A percentile compares a stretch with the other conserved stretches of the same genome.
Conservation (phyloP, 2,329 filamentous ascomycete genomes). For the Hymenoscyphus infarciens region DNA sequence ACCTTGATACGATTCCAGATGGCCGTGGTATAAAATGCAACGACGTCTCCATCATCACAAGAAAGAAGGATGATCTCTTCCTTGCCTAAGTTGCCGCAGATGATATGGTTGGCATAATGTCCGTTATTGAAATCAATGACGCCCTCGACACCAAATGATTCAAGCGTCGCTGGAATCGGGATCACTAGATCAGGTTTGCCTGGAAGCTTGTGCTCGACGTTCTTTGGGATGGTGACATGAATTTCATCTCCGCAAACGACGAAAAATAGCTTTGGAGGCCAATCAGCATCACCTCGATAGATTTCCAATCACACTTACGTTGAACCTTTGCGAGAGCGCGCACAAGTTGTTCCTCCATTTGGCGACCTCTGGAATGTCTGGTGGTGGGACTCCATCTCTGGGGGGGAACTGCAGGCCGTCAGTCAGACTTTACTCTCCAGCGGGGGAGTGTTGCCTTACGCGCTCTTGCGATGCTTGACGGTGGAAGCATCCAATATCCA, state of each 20-base stretch:
- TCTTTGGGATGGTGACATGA: conserved; percentile 52
- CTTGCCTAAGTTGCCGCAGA: conserved; percentile 64
- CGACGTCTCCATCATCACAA: conserved; percentile 73
- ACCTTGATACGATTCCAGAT: conserved; percentile 16
- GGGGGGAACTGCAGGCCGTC: conserved; percentile 8
- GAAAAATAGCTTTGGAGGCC: conserved; percentile 51
- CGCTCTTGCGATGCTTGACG: conserved; percentile 14
- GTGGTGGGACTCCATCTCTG: neutral
- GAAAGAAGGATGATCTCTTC: conserved; percentile 65
- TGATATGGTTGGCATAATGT: conserved; percentile 65
- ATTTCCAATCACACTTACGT: conserved; percentile 40
- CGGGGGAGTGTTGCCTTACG: conserved; percentile 10
- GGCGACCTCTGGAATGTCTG: conserved; percentile 12
- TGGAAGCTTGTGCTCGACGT: conserved; percentile 47
- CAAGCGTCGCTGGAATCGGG: conserved; percentile 39
- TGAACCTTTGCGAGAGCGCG: conserved; percentile 54
- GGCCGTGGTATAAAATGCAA: conserved; percentile 59
- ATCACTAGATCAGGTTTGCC: conserved; percentile 49
- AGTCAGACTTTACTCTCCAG: neutral
- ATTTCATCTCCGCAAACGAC: conserved; percentile 55
- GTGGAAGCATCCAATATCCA: conserved; percentile 19
- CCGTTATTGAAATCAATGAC: conserved; percentile 48
- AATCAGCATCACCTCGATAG: conserved; percentile 6
- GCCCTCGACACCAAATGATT: conserved; percentile 46
- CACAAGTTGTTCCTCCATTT: conserved; percentile 53